Percentiles rank a stretch among this genome's conserved stretches.
Evolutionary conservation across 164 flowering plant genomes (phyloP).

Genomic region (Vitis rotundifolia): DNA sequence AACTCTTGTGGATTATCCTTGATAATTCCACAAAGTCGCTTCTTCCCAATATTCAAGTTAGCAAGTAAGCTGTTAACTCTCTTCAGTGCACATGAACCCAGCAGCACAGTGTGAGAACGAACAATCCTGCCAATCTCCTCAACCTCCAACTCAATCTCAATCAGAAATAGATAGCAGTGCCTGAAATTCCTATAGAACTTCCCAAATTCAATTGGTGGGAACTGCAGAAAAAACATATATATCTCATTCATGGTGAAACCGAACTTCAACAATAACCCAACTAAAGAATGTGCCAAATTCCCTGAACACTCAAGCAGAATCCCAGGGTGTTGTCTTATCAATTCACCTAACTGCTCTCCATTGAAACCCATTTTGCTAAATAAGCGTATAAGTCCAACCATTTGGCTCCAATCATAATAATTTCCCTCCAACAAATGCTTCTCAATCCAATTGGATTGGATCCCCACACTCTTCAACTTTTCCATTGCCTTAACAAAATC

Average conservation of each 20-base stretch:
- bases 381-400: constrained; percentile 38
- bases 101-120: constrained; percentile 30
- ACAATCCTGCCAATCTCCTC: constrained; percentile 45
- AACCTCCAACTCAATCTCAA: constrained; percentile 49
- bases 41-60: constrained; percentile 41
- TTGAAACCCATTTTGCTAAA: constrained; percentile 36
- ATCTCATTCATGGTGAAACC: constrained; percentile 38
- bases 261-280: constrained; percentile 51
- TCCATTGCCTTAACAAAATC: constrained; percentile 43
- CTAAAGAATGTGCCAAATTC: constrained; percentile 22
- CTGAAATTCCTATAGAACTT: constrained; percentile 46
- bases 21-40: constrained; percentile 45
- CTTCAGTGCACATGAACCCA: constrained; percentile 55
- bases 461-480: constrained; percentile 41
- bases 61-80: constrained; percentile 33
- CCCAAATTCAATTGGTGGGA: constrained; percentile 41
- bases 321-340: constrained; percentile 41
- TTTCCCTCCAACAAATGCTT: constrained; percentile 31
- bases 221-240: constrained; percentile 34
- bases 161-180: constrained; percentile 36
- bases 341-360: constrained; percentile 33
- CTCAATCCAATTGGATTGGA: constrained; percentile 44
- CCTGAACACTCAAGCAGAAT: constrained; percentile 64
- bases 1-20: constrained; percentile 53
- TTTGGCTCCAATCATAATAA: constrained; percentile 52